phyloP scores from a whole-genome alignment of 108 stramenopile genomes.

The Stephanodiscus minutulus region DNA sequence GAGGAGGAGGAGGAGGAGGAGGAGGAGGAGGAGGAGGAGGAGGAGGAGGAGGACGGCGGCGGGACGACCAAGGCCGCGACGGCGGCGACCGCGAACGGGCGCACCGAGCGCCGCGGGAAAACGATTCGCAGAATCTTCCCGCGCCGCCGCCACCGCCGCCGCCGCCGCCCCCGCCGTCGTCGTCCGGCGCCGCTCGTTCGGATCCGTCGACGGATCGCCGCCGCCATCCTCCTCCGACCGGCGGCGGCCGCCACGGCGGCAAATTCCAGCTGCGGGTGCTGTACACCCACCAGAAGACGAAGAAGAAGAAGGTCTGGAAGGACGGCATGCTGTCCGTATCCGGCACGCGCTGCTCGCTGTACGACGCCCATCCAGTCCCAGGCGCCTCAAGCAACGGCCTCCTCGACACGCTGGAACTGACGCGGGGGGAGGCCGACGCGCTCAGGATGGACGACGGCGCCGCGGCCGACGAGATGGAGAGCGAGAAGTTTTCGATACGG shows the following conservation, averaged over 20 bases:
- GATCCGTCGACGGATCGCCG: not conserved
- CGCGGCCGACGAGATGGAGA: conserved; percentile 16
- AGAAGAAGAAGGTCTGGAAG: conserved; percentile 82
- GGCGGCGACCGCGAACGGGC: too few relatives aligned
- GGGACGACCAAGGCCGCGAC: not conserved
- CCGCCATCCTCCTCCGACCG: not conserved
- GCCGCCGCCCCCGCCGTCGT: too few relatives aligned
- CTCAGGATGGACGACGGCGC: not conserved
- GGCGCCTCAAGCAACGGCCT: conserved; percentile 50
- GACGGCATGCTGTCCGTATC: conserved; percentile 69
- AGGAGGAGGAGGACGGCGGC: not conserved
- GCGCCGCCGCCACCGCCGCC: too few relatives aligned
- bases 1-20: too few relatives aligned
- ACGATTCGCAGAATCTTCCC: too few relatives aligned
- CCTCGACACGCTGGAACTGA: conserved; percentile 57
- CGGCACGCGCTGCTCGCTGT: conserved; percentile 36
- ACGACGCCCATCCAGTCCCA: conserved; percentile 53
- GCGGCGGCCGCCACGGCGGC: not conserved
- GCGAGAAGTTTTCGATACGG: conserved; percentile 48
- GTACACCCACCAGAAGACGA: conserved; percentile 83
- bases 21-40: too few relatives aligned
- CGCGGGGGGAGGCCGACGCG: conserved; percentile 3
- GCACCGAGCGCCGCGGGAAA: too few relatives aligned
- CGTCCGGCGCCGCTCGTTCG: too few relatives aligned
- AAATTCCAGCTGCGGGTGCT: conserved; percentile 38